A percentile compares a stretch with the other conserved stretches of the same genome.
Conservation (phyloP, 1,139 yeast species). For the Pichia kudriavzevii region DNA sequence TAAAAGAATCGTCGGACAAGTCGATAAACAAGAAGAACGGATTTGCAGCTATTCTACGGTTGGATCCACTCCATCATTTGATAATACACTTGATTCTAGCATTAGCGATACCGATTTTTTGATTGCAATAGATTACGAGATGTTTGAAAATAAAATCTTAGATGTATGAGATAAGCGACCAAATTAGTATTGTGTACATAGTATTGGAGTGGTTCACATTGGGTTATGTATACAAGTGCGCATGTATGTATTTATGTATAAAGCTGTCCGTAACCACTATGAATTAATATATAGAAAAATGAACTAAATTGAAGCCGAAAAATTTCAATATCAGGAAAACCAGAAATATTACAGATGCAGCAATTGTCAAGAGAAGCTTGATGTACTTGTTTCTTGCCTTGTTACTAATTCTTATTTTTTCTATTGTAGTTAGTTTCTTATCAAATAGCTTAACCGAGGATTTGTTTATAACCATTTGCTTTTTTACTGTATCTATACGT, state of each 20-base stretch:
- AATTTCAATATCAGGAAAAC: neutral
- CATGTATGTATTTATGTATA: no score
- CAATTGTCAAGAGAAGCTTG: slow-evolving; percentile 9
- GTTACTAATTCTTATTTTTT: slow-evolving; percentile 15
- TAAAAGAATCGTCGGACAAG: slow-evolving; percentile 81
- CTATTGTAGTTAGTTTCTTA: slow-evolving; percentile 15
- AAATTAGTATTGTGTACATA: no score
- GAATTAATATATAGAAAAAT: neutral
- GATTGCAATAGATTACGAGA: no score
- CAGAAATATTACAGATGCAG: neutral
- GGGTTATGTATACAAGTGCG: no score
- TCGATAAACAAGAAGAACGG: slow-evolving; percentile 39
- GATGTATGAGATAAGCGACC: no score
- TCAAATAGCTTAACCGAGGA: slow-evolving; percentile 20
- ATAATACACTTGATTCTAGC: no score
- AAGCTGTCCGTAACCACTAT: no score
- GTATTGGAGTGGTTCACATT: no score
- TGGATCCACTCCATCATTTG: no score
- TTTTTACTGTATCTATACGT: slow-evolving; percentile 20
- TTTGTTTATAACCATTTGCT: slow-evolving; percentile 17
- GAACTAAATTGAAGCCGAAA: neutral
- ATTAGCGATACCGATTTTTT: no score
- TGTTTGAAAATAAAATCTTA: no score
- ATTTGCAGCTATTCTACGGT: neutral
- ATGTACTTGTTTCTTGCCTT: slow-evolving; percentile 15